phyloP scores from a whole-genome alignment of 1,139 yeast species.

The Nakaseomyces nivariensis region DNA sequence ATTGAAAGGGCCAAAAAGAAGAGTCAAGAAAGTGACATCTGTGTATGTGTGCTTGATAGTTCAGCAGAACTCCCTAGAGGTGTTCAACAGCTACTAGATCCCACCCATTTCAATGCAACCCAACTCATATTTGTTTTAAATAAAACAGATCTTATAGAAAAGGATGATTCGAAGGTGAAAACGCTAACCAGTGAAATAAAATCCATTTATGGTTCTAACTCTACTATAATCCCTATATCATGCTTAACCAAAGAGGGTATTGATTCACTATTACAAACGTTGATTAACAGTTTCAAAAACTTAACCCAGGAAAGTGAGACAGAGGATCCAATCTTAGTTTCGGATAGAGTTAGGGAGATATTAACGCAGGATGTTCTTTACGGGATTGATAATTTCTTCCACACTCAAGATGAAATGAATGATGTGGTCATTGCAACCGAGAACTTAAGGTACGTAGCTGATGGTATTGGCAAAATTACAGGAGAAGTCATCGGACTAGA shows the following conservation, averaged over 20 bases:
- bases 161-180: conserved; percentile 15
- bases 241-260: conserved; percentile 55
- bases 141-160: conserved; percentile 47
- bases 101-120: conserved; percentile 29
- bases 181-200: conserved; percentile 18
- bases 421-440: conserved; percentile 82
- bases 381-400: conserved; percentile 55
- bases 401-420: conserved; percentile 38
- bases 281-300: conserved; percentile 39
- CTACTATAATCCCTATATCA: conserved; percentile 41
- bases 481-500: conserved; percentile 86
- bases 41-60: conserved; percentile 40
- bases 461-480: conserved; percentile 85
- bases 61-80: conserved; percentile 12
- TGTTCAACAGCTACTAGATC: conserved; percentile 15
- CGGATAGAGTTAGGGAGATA: conserved; percentile 67
- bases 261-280: conserved; percentile 32
- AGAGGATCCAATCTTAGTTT: conserved; percentile 56
- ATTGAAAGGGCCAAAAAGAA: conserved; percentile 62
- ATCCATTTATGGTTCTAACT: conserved; percentile 11
- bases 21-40: conserved; percentile 52
- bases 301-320: conserved; percentile 38
- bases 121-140: conserved; percentile 42
- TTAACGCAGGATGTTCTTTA: conserved; percentile 60
- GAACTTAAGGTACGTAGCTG: conserved; percentile 61